A percentile compares a stretch with the other conserved stretches of the same genome.
Evolutionary conservation across 352 stramenopile genomes (phyloP).

Genomic region (Globisporangium recalcitrans): DNA sequence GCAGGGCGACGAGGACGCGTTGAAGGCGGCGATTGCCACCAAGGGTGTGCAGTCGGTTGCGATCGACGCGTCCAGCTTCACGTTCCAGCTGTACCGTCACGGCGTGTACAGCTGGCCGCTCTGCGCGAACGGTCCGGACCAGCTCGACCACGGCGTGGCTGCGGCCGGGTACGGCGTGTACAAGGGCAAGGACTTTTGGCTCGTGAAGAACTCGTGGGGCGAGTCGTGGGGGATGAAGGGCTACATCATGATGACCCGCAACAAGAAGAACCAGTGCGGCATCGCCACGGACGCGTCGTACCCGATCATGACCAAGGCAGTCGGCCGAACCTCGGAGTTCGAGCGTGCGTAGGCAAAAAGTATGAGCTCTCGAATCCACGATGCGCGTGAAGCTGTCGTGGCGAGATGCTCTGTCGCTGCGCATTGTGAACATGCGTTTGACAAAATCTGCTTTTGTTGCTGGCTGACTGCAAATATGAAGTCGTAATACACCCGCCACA

Average conservation of each 20-base stretch:
- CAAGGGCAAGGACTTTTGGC: conserved; percentile 90
- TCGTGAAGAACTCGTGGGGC: conserved; percentile 94
- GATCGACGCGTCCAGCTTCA: conserved; percentile 80
- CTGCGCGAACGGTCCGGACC: conserved; percentile 31
- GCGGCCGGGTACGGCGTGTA: conserved; percentile 91
- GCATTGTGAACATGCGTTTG: background rate
- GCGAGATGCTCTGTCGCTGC: background rate
- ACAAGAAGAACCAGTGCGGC: conserved; percentile 91
- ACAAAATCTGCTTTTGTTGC: background rate
- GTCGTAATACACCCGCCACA: conserved; percentile 1
- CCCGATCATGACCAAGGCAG: conserved; percentile 38
- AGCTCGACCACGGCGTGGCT: conserved; percentile 93
- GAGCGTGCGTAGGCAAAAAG: background rate
- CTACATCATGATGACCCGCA: conserved; percentile 81
- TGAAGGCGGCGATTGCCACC: conserved; percentile 85
- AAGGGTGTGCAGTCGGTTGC: conserved; percentile 82
- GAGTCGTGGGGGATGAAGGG: conserved; percentile 83
- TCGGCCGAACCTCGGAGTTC: conserved; percentile 4
- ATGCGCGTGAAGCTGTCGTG: no score
- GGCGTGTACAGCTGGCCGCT: conserved; percentile 56
- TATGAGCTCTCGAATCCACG: background rate
- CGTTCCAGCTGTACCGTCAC: conserved; percentile 76
- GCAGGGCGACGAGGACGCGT: conserved; percentile 61
- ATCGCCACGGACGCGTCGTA: conserved; percentile 88
- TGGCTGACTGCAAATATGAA: background rate